phyloP scores from a whole-genome alignment of 2,329 filamentous ascomycete genomes.

The Myriosclerotinia duriaeana region DNA sequence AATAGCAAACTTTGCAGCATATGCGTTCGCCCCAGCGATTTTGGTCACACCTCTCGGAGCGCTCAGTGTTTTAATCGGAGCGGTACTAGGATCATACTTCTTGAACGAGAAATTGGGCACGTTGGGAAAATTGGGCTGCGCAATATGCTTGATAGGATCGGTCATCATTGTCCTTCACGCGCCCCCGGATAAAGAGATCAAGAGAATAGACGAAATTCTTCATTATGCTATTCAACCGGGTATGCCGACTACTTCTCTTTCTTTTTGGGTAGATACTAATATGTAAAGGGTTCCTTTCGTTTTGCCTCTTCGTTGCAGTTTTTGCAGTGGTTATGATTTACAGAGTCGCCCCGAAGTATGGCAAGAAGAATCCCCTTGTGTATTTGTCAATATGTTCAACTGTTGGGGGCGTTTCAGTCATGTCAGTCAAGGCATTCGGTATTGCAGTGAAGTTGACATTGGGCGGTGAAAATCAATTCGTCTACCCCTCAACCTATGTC shows the following conservation, averaged over 20 bases:
- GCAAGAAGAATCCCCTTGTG: constrained; percentile 92
- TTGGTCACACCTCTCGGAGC: constrained; percentile 93
- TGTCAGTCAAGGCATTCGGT: constrained; percentile 98
- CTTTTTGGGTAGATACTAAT: constrained; percentile 23
- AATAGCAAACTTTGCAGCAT: constrained; percentile 95
- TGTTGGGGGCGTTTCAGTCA: constrained; percentile 94
- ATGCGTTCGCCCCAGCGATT: constrained; percentile 98
- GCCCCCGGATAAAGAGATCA: constrained; percentile 86
- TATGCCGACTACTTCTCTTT: constrained; percentile 46
- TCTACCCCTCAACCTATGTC: constrained; percentile 91
- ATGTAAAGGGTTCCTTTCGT: constrained; percentile 72
- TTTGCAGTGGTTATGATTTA: constrained; percentile 97
- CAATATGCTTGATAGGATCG: constrained; percentile 91
- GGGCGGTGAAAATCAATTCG: constrained; percentile 91
- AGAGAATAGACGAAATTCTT: constrained; percentile 89
- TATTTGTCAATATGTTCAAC: constrained; percentile 98
- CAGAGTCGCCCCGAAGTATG: constrained; percentile 81
- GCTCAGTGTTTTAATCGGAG: constrained; percentile 90
- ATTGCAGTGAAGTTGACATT: constrained; percentile 96
- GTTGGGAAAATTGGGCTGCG: constrained; percentile 90
- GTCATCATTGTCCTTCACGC: constrained; percentile 98
- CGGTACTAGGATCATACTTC: constrained; percentile 93
- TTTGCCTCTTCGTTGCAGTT: constrained; percentile 73
- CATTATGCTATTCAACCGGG: constrained; percentile 88
- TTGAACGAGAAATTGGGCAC: constrained; percentile 86